These are phyloP conservation scores for Colletotrichum horii DNA, from an alignment of 2,329 filamentous ascomycete species.

Conservation along the genomic window DNA sequence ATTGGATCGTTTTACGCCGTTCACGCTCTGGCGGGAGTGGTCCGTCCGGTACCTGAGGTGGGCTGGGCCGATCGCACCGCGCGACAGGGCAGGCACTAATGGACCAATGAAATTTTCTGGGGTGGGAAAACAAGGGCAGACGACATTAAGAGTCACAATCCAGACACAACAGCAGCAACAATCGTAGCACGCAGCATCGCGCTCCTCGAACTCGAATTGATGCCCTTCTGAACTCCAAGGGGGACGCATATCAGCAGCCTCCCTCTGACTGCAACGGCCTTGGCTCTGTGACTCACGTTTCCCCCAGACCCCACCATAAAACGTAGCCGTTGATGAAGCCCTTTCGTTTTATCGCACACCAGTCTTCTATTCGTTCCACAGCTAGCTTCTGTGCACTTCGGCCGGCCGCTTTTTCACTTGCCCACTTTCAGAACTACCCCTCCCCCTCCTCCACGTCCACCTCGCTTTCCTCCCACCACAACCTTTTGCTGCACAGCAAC, in stretches of 20 bases:
- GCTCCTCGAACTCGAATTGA: not conserved
- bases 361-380: constrained; percentile 23
- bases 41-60: constrained; percentile 1
- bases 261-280: not conserved
- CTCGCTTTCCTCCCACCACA: not conserved
- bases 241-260: not conserved
- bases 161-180: not conserved
- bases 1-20: not conserved
- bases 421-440: constrained; percentile 17
- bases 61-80: constrained; percentile 9
- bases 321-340: constrained; percentile 19
- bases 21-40: not conserved
- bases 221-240: not conserved
- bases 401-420: constrained; percentile 22
- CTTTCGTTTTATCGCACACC: constrained; percentile 18
- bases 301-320: constrained; percentile 14
- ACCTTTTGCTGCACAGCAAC: not conserved
- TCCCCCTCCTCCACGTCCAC: constrained; percentile 14
- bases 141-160: not conserved
- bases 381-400: constrained; percentile 24
- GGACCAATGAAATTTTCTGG: not conserved
- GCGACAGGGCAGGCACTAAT: not conserved
- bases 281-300: constrained; percentile 19
- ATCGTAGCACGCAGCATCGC: not conserved
- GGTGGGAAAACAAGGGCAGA: not conserved